Percentiles rank a stretch among this genome's conserved stretches.
Evolutionary conservation across 2,329 filamentous ascomycete genomes (phyloP).

Genomic region (Hyphodiscus sp.): DNA sequence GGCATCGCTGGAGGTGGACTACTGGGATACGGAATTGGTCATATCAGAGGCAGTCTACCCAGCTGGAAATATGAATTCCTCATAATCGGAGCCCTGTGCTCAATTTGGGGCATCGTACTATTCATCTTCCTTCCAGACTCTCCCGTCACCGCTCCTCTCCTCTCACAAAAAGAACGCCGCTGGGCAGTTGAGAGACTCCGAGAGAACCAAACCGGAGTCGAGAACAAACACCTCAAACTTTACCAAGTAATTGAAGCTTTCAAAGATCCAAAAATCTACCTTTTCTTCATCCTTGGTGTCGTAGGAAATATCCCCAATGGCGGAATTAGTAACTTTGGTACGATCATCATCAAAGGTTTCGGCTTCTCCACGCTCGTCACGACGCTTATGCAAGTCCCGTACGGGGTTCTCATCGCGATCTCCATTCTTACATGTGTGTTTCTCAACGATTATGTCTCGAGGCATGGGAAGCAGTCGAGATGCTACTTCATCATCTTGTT

Average conservation of each 20-base stretch:
- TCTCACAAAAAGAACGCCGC: neutral
- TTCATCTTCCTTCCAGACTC: slow-evolving; percentile 54
- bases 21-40: slow-evolving; percentile 54
- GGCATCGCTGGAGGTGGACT: slow-evolving; percentile 52
- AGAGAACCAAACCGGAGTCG: slow-evolving; percentile 49
- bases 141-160: slow-evolving; percentile 39
- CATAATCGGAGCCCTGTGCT: slow-evolving; percentile 38
- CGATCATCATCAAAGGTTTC: slow-evolving; percentile 51
- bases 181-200: slow-evolving; percentile 41
- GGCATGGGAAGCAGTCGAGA: neutral
- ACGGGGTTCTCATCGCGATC: slow-evolving; percentile 52
- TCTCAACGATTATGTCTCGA: slow-evolving; percentile 44
- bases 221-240: slow-evolving; percentile 42
- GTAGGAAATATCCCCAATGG: slow-evolving; percentile 49
- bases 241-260: slow-evolving; percentile 45
- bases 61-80: slow-evolving; percentile 64
- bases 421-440: slow-evolving; percentile 35
- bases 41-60: slow-evolving; percentile 47
- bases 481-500: slow-evolving; percentile 42
- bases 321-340: slow-evolving; percentile 50
- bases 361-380: slow-evolving; percentile 40
- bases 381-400: slow-evolving; percentile 47
- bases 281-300: slow-evolving; percentile 40
- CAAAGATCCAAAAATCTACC: slow-evolving; percentile 34
- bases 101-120: slow-evolving; percentile 20